Evolutionary conservation across 345 rosid genomes (phyloP), one percentile per base, ranked within the genome.

Genomic region (Trapa incisa): DNA sequence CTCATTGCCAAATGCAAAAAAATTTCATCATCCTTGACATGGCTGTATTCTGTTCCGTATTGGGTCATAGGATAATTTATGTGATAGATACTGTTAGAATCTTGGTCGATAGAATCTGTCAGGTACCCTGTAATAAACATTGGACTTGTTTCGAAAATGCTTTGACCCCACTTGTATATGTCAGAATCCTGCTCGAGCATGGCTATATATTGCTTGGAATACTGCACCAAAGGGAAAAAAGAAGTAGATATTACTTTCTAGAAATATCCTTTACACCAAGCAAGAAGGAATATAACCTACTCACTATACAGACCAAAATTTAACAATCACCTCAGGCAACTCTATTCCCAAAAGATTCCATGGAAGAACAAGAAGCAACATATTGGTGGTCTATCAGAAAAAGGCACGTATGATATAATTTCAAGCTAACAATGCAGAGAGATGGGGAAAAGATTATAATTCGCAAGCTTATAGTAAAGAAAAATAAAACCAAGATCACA

Each of bases 11-110:
- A 81, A 76, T 84, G 91, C 9, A 88, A 87, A 76, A 89, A 91
- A 58, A 84, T 80, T 87, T 87, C 96, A 80, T 94, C 98, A 75
- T 80, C 89, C 73, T 86, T 94, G 53, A 88, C 86, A 75, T 84
- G 65, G 22, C 67, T 82, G 75, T 74, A 78, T 67, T 88, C 85
- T 47, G 74, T 62, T 17, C 72, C 94, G 61, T 80, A 73, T 73
- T 80, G 74, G 75, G 68, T 83, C 73, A 84, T 76, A 33, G 53
- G 65, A 83, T 79, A 79, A 58, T 81, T 85, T 39, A 67, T 75
- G 10, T 71, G 65, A 56, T 78, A 71, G 11, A 68, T 60, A 52
- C 71, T 79, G 65, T 75, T 72, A 69, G 77, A 52, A 71, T 79
- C 78, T 54, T 72, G 77, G 5, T 81, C 89, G 43, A 76, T 45